Base-by-base conservation (phyloP, 805 yeast genomes). In the Candida nemodendra region DNA sequence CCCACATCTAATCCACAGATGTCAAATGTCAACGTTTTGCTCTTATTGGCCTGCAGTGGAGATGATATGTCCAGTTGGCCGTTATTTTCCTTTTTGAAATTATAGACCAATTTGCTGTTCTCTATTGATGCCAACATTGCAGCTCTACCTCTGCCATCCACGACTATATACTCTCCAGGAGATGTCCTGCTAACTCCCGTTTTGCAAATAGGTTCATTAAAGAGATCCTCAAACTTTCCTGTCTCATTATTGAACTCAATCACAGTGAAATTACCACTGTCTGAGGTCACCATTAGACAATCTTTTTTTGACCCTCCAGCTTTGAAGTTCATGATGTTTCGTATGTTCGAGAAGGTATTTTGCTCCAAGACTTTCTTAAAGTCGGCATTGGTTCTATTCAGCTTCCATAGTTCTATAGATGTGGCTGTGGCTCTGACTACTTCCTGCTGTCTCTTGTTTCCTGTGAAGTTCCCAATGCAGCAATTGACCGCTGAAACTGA, bases 71-170 rank as follows among this genome's bases (percentile, higher is more conserved):
- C 65, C 18, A 82, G 42, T 3, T 56, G 47, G 15, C 74, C 71
- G 16, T 60, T 67, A 4, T 69, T 50, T 24, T 78, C 76, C 36
- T 75, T 68, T 39, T 72, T 71, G 15, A 87, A 56, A 24, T 79
- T 77, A 55, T 82, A 88, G 2, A 84, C 78, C n/a, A 84, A 62
- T 52, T 84, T 86, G 52, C 75, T 78, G 44, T 72, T 74, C 56
- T 91, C 96, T 3, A 89, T 57, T 0, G 95, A 87, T 1, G 82
- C 72, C 0, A 84, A 48, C 69, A 87, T 66, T 2, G 80, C 48
- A 3, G 95, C 87, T 36, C 96, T 65, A 13, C 81, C 80, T 34
- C 73, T 71, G 0, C 87, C 81, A 56, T 90, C 96, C 0, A 78
- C 75, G 0, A 79, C 74, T 9, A 88, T 53, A 43, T 79, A 79